These are phyloP conservation scores for Eimeria praecox DNA, from an alignment of 169 alveolate genomes.

Conservation along the genomic window DNA sequence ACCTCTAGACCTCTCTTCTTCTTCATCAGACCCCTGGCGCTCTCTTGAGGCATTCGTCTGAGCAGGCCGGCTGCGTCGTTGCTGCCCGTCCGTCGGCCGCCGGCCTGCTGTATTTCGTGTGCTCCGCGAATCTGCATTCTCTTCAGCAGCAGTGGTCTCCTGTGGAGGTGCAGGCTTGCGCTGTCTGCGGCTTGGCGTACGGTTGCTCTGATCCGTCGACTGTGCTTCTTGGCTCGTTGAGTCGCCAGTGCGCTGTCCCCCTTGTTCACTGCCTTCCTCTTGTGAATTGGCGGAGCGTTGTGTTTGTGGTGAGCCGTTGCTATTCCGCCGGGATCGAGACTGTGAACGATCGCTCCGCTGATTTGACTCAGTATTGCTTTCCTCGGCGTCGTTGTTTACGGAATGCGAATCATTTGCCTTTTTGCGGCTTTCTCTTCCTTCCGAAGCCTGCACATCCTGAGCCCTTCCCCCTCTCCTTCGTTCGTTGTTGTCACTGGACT, in stretches of 20 bases:
- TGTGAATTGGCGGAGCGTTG: not conserved
- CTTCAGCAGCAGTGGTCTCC: not conserved
- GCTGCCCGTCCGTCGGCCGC: not conserved
- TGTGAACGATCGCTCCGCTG: not conserved
- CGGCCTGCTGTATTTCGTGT: not conserved
- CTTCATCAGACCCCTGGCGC: not conserved
- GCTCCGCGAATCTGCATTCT: not conserved
- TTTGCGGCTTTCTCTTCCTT: not conserved
- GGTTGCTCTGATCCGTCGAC: not conserved
- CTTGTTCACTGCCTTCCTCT: not conserved
- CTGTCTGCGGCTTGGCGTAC: not conserved
- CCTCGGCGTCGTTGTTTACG: not conserved
- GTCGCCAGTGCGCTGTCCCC: not conserved
- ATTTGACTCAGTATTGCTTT: not conserved
- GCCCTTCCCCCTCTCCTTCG: not conserved
- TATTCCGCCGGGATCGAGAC: not conserved
- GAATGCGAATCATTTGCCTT: not conserved
- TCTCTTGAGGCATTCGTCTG: not conserved
- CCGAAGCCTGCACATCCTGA: not conserved
- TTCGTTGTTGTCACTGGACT: not conserved
- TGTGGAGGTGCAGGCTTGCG: too few species aligned
- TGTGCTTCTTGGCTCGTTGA: not conserved
- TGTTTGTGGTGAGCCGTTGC: not conserved
- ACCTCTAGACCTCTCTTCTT: not conserved
- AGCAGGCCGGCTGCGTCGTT: conserved; percentile 34